A percentile compares a stretch with the other conserved stretches of the same genome.
These are phyloP conservation scores for Ilyonectria mors-panacis DNA, from an alignment of 2,329 filamentous ascomycete genomes.

Conservation along the genomic window DNA sequence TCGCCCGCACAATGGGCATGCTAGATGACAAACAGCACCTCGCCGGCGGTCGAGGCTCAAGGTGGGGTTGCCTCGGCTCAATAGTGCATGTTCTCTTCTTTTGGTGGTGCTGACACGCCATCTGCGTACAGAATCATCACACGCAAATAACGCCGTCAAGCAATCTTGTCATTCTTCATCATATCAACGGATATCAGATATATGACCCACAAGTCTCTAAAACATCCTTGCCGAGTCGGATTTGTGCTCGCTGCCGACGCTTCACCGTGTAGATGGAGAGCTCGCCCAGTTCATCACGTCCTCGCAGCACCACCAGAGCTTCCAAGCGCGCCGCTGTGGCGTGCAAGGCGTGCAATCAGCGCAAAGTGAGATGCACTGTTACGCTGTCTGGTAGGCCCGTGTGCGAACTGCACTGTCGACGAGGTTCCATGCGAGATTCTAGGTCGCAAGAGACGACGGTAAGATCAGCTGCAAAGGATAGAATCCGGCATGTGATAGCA, in stretches of 20 bases:
- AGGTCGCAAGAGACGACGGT: constrained; percentile 24
- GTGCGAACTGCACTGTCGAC: constrained; percentile 43
- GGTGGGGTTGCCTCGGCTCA: no score
- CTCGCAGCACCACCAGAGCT: no score
- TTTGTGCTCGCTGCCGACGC: no score
- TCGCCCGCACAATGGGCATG: neutral
- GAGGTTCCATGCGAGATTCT: constrained; percentile 37
- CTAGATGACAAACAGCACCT: neutral
- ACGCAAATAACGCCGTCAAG: no score
- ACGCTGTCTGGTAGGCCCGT: constrained; percentile 39
- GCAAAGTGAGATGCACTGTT: constrained; percentile 44
- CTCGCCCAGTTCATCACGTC: no score
- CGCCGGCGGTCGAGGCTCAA: neutral
- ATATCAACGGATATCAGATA: constrained; percentile 9
- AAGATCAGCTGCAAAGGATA: neutral
- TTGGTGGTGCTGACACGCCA: no score
- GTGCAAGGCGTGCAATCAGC: constrained; percentile 40
- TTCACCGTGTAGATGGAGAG: no score
- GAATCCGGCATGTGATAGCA: no score
- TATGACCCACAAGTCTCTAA: neutral
- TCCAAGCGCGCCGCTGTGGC: constrained; percentile 31
- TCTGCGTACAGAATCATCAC: no score
- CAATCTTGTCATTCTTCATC: neutral
- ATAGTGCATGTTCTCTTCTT: no score
- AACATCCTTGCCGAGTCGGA: no score